These are phyloP conservation scores for Cnidoscolus chayamansa DNA, from an alignment of 441 rosid species.

Conservation along the genomic window DNA sequence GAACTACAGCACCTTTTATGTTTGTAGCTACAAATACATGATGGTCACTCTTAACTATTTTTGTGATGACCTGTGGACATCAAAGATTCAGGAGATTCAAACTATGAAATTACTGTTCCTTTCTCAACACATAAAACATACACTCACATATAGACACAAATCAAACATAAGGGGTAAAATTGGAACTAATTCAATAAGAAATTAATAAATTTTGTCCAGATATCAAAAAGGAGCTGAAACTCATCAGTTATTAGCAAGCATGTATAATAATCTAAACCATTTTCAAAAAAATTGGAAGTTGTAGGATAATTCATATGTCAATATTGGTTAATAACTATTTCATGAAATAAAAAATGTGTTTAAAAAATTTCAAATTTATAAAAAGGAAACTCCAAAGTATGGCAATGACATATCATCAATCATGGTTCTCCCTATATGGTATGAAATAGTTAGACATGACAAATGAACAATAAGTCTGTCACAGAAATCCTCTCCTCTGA, in stretches of 20 bases:
- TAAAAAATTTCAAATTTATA: not conserved
- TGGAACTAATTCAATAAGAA: not conserved
- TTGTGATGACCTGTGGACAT: slow-evolving; percentile 41
- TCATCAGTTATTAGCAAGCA: not conserved
- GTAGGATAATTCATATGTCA: not conserved
- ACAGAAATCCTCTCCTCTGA: slow-evolving; percentile 10
- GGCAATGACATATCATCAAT: not conserved
- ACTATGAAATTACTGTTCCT: not conserved
- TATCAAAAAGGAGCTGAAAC: not conserved
- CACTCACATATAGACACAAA: not conserved
- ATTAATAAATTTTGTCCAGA: not conserved
- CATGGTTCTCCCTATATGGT: not conserved
- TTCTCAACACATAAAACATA: not conserved
- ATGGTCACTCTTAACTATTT: slow-evolving; percentile 34
- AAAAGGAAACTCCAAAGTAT: not conserved
- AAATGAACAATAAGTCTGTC: not conserved
- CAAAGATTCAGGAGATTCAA: not conserved
- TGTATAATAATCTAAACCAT: not conserved
- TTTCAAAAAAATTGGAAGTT: not conserved
- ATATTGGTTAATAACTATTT: not conserved
- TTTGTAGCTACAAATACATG: slow-evolving; percentile 51
- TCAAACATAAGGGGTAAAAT: not conserved
- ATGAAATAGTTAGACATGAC: not conserved
- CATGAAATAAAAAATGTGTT: slow-evolving; percentile 2
- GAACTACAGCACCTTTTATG: slow-evolving; percentile 47